Evolutionary conservation across 768 basidiomycete genomes (phyloP).

Genomic region (Kwoniella sp.): DNA sequence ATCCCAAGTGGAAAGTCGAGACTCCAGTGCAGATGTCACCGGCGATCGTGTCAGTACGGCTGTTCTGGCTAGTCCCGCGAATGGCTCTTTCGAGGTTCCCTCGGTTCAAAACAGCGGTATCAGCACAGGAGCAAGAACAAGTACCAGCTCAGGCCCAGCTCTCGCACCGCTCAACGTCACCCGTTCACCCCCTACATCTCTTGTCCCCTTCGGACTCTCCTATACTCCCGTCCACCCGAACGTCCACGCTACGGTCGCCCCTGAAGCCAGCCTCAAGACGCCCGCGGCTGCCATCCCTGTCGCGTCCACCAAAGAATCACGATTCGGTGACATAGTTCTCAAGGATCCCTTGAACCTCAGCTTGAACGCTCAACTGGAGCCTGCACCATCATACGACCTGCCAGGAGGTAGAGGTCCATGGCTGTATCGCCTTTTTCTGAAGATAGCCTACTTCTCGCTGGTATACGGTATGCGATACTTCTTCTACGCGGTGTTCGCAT

Average conservation of each 20-base stretch:
- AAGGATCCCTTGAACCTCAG: not conserved
- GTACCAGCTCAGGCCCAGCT: not conserved
- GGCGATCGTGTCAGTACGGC: too few relatives aligned
- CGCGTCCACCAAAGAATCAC: not conserved
- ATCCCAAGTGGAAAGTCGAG: too few relatives aligned
- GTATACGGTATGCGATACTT: not conserved
- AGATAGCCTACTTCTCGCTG: not conserved
- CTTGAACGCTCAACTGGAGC: not conserved
- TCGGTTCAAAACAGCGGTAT: not conserved
- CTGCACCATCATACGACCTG: not conserved
- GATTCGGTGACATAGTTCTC: not conserved
- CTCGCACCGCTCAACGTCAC: not conserved
- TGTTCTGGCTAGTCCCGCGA: too few relatives aligned
- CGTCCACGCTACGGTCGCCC: too few relatives aligned
- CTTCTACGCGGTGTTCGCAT: not conserved
- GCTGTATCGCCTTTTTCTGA: not conserved
- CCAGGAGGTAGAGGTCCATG: not conserved
- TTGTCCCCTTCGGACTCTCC: not conserved
- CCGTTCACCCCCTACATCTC: not conserved
- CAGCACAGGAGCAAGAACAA: too few relatives aligned
- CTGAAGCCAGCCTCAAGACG: too few relatives aligned
- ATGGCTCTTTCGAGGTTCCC: not conserved
- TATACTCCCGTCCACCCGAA: not conserved
- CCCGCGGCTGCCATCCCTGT: not conserved
- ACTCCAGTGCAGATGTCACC: too few relatives aligned